Evolutionary conservation across 1,284 basidiomycete species (phyloP), one percentile per base, ranked within the genome.

Genomic region (Afroboletus lepidellus): DNA sequence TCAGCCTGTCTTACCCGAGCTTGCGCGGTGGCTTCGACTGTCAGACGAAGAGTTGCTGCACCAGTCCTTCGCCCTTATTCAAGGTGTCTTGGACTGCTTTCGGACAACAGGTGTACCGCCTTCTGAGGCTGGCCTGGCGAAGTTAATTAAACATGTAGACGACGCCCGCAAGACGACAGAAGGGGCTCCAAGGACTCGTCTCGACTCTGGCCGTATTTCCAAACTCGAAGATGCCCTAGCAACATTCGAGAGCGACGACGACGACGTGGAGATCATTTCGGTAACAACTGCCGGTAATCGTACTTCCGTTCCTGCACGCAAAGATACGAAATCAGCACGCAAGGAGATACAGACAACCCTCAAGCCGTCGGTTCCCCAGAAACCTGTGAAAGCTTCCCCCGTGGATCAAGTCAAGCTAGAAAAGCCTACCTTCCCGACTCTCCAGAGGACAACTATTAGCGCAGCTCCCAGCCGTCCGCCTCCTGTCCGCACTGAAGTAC

Each of bases 11-110:
- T 74, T 97, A 37, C 76, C 79, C 3, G 89, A 93, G 62, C 76
- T 96, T 49, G 77, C 86, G 11, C 78, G 82, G 47, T 98, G 94
- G 94, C 74, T 98, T 48, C 84, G 94, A 21, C 75, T 98, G 37
- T 97, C 93, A 20, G 92, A 98, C 63, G 81, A 87, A 60, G 93
- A 95, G 64, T 77, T 94, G 8, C 73, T 96, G 1, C 87, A 94
- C 68, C 94, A 96, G 62, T 87, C 92, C 0, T 92, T 90, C 57
- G 78, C 90, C 50, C 75, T 97, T 8, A 72, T 96, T 41, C 86
- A 90, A 63, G 83, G 85, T 9, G 76, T 96, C 30, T 74, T 95
- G 41, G 78, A 81, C 25, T 81, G 85, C 55, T 90, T 92, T 69
- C 75, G 75, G 43, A 77, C 80, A 43, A 78, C 78, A 5, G 70